Evolutionary conservation across 768 basidiomycete genomes (phyloP).

Genomic region (Phaeotremella skinneri): DNA sequence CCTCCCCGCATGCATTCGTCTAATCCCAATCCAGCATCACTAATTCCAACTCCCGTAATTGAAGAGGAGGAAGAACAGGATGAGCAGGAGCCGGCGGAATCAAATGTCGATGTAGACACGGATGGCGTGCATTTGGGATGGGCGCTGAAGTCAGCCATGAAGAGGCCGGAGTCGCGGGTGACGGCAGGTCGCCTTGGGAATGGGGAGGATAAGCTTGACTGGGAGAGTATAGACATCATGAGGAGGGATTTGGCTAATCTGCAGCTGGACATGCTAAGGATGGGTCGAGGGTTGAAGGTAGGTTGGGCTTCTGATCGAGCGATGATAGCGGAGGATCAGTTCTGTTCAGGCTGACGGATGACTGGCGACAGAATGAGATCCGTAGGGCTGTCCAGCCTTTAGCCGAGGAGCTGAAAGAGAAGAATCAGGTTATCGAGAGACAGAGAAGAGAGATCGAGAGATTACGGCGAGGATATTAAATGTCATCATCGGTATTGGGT

Average conservation of each 20-base stretch:
- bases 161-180: not conserved
- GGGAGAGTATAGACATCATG: constrained; percentile 15
- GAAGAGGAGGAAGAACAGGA: constrained; percentile 19
- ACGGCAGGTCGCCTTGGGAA: not conserved
- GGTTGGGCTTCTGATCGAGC: not conserved
- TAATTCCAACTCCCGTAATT: constrained; percentile 6
- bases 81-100: not conserved
- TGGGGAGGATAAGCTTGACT: constrained; percentile 13
- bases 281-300: constrained; percentile 24
- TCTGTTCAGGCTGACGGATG: not conserved
- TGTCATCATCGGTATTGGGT: constrained; percentile 5
- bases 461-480: constrained; percentile 22
- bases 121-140: constrained; percentile 18
- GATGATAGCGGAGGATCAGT: constrained; percentile 11
- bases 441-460: constrained; percentile 33
- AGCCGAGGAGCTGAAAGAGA: constrained; percentile 14
- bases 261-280: constrained; percentile 33
- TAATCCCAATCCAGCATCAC: not conserved
- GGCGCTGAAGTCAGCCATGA: constrained; percentile 9
- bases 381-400: constrained; percentile 16
- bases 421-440: constrained; percentile 18
- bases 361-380: constrained; percentile 21
- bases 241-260: constrained; percentile 21
- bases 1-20: not conserved
- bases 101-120: not conserved